Percentiles rank a stretch among this genome's conserved stretches.
Conservation (phyloP, 768 basidiomycete genomes). For the Xerocomus potaroensis region DNA sequence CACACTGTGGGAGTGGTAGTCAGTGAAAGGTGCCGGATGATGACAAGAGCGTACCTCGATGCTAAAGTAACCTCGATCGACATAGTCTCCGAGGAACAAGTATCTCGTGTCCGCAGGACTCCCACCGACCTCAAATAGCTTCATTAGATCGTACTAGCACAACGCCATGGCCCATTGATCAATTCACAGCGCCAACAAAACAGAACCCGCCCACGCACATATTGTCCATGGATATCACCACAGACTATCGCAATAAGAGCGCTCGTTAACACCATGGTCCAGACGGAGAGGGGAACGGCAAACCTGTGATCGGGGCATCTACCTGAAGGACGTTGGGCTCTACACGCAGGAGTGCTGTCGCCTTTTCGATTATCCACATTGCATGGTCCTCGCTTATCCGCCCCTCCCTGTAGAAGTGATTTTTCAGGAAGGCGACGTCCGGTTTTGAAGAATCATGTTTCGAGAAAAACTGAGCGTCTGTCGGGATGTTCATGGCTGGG, state of each 20-base stretch:
- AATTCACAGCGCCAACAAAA: constrained; percentile 11
- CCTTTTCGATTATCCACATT: constrained; percentile 85
- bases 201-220: constrained; percentile 52
- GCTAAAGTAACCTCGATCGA: constrained; percentile 91
- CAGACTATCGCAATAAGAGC: constrained; percentile 55
- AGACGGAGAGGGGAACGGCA: neutral
- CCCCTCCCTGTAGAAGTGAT: constrained; percentile 98
- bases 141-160: constrained; percentile 85
- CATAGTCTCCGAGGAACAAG: constrained; percentile 90
- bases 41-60: constrained; percentile 59
- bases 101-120: constrained; percentile 93
- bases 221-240: constrained; percentile 99
- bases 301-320: constrained; percentile 97
- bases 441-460: constrained; percentile 82
- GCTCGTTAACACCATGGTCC: constrained; percentile 1
- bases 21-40: neutral
- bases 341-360: constrained; percentile 72
- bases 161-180: constrained; percentile 8
- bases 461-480: constrained; percentile 92
- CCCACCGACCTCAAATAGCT: constrained; percentile 90
- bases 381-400: constrained; percentile 93
- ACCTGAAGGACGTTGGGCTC: constrained; percentile 92
- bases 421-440: constrained; percentile 94
- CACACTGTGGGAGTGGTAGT: constrained; percentile 57
- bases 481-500: constrained; percentile 89